Conservation (phyloP, 306 rosid species). For the Trichosanthes cucumerina region DNA sequence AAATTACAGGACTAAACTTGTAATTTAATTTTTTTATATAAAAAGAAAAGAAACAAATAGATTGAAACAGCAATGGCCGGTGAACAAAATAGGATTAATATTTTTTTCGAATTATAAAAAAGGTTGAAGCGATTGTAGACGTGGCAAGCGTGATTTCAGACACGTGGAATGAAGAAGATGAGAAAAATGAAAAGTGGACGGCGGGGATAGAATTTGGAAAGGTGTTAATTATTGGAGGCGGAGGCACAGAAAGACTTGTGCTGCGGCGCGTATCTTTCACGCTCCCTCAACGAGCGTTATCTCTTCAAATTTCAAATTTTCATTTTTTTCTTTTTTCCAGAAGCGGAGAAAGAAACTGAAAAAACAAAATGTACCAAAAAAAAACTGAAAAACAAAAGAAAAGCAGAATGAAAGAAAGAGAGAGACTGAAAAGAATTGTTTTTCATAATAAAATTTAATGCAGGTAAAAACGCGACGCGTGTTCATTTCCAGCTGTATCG, state of each 20-base stretch:
- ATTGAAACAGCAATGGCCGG: background rate
- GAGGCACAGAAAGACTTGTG: background rate
- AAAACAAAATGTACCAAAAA: background rate
- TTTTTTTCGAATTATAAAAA: too few relatives aligned
- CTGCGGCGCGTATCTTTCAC: background rate
- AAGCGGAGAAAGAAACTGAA: conserved; percentile 1
- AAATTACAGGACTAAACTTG: too few relatives aligned
- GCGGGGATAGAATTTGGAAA: background rate
- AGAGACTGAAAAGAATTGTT: background rate
- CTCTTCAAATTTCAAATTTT: background rate
- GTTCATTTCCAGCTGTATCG: conserved; percentile 78
- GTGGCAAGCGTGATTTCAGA: background rate
- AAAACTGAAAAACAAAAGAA: background rate
- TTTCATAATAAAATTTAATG: conserved; percentile 8
- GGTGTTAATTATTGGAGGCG: background rate
- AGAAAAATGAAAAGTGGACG: background rate
- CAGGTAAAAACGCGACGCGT: conserved; percentile 58
- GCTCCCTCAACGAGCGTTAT: background rate
- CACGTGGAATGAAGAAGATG: background rate
- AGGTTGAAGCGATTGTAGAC: background rate
- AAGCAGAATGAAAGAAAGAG: background rate
- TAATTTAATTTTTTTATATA: too few relatives aligned
- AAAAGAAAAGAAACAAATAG: too few relatives aligned
- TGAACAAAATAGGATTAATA: background rate
- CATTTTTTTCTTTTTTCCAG: background rate